Evolutionary conservation across 2,329 filamentous ascomycete genomes (phyloP).

Genomic region (Fusarium longipes): DNA sequence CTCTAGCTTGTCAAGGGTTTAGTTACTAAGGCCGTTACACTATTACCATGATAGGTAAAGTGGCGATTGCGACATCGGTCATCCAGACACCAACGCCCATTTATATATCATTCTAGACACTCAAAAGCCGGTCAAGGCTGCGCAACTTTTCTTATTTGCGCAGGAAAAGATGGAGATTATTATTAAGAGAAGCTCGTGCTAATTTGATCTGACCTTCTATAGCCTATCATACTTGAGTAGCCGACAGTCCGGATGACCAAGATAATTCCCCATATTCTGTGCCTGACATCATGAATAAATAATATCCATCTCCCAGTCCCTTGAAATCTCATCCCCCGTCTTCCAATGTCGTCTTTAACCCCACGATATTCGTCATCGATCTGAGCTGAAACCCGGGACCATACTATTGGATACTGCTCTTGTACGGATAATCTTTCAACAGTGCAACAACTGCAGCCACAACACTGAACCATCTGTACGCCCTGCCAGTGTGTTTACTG

Average conservation of each 20-base stretch:
- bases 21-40: conserved; percentile 23
- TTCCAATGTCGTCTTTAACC: conserved; percentile 42
- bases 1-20: neutral
- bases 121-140: conserved; percentile 27
- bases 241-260: conserved; percentile 23
- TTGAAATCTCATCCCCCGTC: neutral
- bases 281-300: conserved; percentile 12
- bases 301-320: neutral
- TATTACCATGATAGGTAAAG: conserved; percentile 40
- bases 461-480: conserved; percentile 14
- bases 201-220: conserved; percentile 25
- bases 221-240: conserved; percentile 12
- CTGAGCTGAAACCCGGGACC: conserved; percentile 26
- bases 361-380: conserved; percentile 46
- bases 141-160: conserved; percentile 24
- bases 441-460: neutral
- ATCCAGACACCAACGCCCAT: conserved; percentile 27
- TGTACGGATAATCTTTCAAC: neutral
- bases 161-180: conserved; percentile 29
- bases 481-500: neutral
- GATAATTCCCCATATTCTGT: neutral
- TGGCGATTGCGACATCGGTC: conserved; percentile 46
- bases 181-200: conserved; percentile 14
- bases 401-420: conserved; percentile 17
- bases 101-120: conserved; percentile 23